A percentile compares a stretch with the other conserved stretches of the same genome.
phyloP scores from a whole-genome alignment of 2,329 filamentous ascomycete genomes.

The Trichoderma atrobrunneum region DNA sequence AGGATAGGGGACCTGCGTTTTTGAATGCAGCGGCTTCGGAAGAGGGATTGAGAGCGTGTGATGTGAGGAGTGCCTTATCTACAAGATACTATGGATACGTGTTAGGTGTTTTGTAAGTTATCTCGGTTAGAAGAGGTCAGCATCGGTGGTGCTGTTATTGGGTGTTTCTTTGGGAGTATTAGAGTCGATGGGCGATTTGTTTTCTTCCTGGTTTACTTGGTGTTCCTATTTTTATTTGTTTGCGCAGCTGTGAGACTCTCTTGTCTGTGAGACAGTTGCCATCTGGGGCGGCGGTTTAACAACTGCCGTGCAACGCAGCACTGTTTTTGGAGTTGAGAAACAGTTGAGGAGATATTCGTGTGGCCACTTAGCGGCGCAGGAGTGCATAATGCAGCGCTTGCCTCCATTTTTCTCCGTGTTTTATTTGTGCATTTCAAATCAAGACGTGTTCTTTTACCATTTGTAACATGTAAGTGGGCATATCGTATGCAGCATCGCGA shows the following conservation, averaged over 20 bases:
- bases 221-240: neutral
- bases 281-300: neutral
- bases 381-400: neutral
- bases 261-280: neutral
- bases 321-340: neutral
- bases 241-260: neutral
- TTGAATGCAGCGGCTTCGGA: neutral
- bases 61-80: neutral
- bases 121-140: no score
- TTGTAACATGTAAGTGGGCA: neutral
- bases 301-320: neutral
- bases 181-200: neutral
- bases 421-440: neutral
- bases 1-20: neutral
- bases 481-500: neutral
- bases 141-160: no score
- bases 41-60: neutral
- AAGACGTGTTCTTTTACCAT: neutral
- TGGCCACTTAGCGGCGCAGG: neutral
- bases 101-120: neutral
- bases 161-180: no score
- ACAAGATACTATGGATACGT: neutral
- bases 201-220: neutral
- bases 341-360: neutral
- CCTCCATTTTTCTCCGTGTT: neutral